Evolutionary conservation across 768 basidiomycete species (phyloP).

Genomic region (Obba rivulosa): DNA sequence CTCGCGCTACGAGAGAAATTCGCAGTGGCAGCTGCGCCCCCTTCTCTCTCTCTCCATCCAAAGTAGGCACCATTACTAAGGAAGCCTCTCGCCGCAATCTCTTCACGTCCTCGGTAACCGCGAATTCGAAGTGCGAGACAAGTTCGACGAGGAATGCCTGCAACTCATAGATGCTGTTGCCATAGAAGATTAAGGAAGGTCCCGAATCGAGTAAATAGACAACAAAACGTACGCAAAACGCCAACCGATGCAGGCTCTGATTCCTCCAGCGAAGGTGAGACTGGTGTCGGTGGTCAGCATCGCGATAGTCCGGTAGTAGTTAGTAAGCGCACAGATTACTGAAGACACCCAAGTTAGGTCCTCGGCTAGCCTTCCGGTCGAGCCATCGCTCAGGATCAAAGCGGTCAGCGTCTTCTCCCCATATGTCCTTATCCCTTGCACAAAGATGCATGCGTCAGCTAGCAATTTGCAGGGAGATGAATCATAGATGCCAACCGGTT

Average conservation of each 20-base stretch:
- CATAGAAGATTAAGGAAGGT: background rate
- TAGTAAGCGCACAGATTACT: slow-evolving; percentile 38
- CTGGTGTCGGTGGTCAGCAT: slow-evolving; percentile 3
- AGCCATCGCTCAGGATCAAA: slow-evolving; percentile 28
- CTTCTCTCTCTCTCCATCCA: slow-evolving; percentile 26
- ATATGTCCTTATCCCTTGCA: slow-evolving; percentile 22
- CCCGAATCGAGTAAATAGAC: too few species aligned
- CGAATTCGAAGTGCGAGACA: slow-evolving; percentile 48
- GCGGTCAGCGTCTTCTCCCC: slow-evolving; percentile 25
- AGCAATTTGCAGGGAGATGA: background rate
- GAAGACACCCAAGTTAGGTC: slow-evolving; percentile 38
- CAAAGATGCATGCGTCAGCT: background rate
- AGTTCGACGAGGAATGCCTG: slow-evolving; percentile 58
- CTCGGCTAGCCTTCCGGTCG: slow-evolving; percentile 25
- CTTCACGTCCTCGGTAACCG: slow-evolving; percentile 23
- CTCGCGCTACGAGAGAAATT: slow-evolving; percentile 15
- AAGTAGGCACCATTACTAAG: slow-evolving; percentile 29
- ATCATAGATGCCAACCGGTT: slow-evolving; percentile 36
- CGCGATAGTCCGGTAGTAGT: background rate
- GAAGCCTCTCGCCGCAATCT: slow-evolving; percentile 25
- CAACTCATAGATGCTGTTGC: slow-evolving; percentile 33
- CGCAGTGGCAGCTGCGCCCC: slow-evolving; percentile 30
- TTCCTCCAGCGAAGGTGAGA: slow-evolving; percentile 22
- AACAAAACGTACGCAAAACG: slow-evolving; percentile 17
- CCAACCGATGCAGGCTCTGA: slow-evolving; percentile 22